Percentiles rank a stretch among this genome's conserved stretches.
These are phyloP conservation scores for Ceratocystis destructans DNA, from an alignment of 2,329 filamentous ascomycete species.

Conservation along the genomic window DNA sequence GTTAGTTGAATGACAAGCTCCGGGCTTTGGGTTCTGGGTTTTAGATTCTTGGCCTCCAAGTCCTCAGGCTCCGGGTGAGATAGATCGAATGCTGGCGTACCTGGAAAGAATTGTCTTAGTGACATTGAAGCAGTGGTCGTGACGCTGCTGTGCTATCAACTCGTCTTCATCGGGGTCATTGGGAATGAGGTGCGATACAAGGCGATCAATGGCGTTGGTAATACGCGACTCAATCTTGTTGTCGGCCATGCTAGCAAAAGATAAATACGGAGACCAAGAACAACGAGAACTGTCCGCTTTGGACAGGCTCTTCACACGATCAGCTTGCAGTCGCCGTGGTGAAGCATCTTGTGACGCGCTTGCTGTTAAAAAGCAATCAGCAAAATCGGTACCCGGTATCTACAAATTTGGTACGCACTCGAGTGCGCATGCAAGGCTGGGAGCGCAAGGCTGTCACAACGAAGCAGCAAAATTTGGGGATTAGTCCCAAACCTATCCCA, in stretches of 20 bases:
- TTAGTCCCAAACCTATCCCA: not conserved
- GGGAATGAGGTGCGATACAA: constrained; percentile 63
- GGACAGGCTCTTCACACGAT: not conserved
- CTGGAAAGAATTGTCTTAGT: constrained; percentile 39
- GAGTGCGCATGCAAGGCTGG: constrained; percentile 10
- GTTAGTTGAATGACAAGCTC: not conserved
- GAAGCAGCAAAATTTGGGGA: not conserved
- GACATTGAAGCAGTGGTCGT: constrained; percentile 46
- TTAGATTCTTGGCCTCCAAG: not conserved
- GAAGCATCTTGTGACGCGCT: not conserved
- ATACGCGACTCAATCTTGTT: constrained; percentile 44
- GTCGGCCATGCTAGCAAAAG: constrained; percentile 34
- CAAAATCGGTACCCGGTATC: not conserved
- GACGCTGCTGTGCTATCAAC: constrained; percentile 51
- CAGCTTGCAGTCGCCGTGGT: not conserved
- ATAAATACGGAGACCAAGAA: constrained; percentile 22
- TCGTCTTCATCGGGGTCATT: constrained; percentile 52
- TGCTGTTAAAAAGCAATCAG: not conserved
- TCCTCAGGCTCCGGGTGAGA: no score
- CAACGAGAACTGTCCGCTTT: not conserved
- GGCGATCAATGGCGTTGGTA: constrained; percentile 62
- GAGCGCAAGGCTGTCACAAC: constrained; percentile 10
- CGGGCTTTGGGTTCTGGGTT: not conserved
- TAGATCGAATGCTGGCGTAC: constrained; percentile 26
- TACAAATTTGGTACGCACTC: not conserved